A percentile compares a stretch with the other conserved stretches of the same genome.
phyloP scores from a whole-genome alignment of 129 eudicot species.

The Lactuca saligna region DNA sequence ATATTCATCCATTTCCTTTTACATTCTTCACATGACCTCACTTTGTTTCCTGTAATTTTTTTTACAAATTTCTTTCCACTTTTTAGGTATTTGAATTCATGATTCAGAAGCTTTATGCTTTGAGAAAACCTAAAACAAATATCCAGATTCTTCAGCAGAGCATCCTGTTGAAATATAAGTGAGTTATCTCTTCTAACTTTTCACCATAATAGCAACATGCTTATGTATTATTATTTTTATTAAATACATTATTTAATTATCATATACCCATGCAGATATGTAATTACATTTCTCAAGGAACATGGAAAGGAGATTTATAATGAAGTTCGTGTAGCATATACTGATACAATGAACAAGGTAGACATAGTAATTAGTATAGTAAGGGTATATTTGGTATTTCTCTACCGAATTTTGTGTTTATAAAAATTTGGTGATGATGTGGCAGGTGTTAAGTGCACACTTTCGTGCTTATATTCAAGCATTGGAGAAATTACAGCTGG shows the following conservation, averaged over 20 bases:
- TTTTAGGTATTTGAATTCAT: slow-evolving; percentile 86
- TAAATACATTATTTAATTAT: too few relatives aligned
- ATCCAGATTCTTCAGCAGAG: slow-evolving; percentile 98
- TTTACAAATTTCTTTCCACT: slow-evolving; percentile 4
- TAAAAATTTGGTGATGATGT: neutral
- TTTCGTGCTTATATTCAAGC: slow-evolving; percentile 97
- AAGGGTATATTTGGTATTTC: neutral
- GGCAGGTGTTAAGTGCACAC: slow-evolving; percentile 92
- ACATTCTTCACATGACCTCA: neutral
- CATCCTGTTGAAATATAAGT: slow-evolving; percentile 93
- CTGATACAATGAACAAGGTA: slow-evolving; percentile 98
- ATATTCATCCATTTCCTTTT: neutral
- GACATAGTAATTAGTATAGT: neutral
- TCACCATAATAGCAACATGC: neutral
- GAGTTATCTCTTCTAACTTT: slow-evolving; percentile 33
- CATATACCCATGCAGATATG: slow-evolving; percentile 63
- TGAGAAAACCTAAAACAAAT: slow-evolving; percentile 97
- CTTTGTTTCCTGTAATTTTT: slow-evolving; percentile 10
- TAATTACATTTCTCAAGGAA: slow-evolving; percentile 80
- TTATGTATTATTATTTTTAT: too few relatives aligned
- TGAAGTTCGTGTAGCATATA: slow-evolving; percentile 92
- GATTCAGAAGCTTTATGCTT: slow-evolving; percentile 92
- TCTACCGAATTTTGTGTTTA: neutral
- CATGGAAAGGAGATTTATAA: slow-evolving; percentile 91
- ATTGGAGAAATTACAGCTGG: slow-evolving; percentile 81